Base-by-base conservation (phyloP, 2,329 filamentous ascomycete genomes). In the Madurella mycetomatis region DNA sequence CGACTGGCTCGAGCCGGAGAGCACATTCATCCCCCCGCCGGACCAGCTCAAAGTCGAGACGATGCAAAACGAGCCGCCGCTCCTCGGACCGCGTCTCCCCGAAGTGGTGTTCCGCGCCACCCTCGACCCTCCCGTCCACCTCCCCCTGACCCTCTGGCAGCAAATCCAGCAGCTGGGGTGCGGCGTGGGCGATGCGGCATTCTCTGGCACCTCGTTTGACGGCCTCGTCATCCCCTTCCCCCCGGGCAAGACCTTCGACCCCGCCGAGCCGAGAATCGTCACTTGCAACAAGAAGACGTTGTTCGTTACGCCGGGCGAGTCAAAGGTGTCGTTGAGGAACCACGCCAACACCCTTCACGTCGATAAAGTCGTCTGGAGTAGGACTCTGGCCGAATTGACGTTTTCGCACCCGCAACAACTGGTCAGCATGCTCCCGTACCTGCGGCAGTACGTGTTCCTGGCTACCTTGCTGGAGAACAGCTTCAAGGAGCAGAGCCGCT, bases 331-430 rank as follows among this genome's bases (percentile, higher is more conserved):
- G 2, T 59, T 67, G 7, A 74, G 70, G 42, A 67, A 61, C 2
- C 80, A 85, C 62, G 68, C 70, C 12, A 88, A 86, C 64, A 83
- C 79, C 0, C 75, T 94, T 1, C 83, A 83, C 59, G 81, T 90
- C 16, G 83, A 87, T 51, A 90, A 89, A 67, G 81, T 83, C 2
- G 87, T 90, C 9, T 90, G 86, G 61, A 86, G 85, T 0, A 80
- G 85, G 53, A 76, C 77, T 2, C 69, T 95, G 9, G 80, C 79
- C 1, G 82, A 86, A 52, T 75, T 94, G 32, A 84, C 88, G 0
- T 92, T 95, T 65, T 82, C 83, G 2, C 90, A 95, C 64, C 90
- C 90, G 0, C 81, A 84, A 47, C 88, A 95, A 65, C 73, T 95
- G 4, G 73, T 92, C 7, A 78, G 82, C 50, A 82, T 92, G 65